phyloP scores from a whole-genome alignment of 805 yeast genomes.

The Candida pseudoglaebosa region DNA sequence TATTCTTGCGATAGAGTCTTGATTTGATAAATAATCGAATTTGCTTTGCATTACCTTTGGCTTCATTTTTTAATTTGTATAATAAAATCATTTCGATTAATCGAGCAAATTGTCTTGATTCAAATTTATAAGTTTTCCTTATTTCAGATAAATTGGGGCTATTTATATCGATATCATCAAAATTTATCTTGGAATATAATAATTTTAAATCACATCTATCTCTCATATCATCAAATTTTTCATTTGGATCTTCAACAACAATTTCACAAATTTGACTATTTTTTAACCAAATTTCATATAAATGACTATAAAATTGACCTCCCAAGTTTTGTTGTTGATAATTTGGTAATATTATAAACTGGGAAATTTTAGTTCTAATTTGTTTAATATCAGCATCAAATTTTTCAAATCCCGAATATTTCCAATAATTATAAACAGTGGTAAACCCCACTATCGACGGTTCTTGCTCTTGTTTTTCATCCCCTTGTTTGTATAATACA shows the following conservation, averaged over 20 bases:
- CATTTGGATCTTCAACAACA: slow-evolving; percentile 93
- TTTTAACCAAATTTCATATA: slow-evolving; percentile 52
- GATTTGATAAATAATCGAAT: slow-evolving; percentile 64
- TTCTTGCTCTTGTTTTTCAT: slow-evolving; percentile 17
- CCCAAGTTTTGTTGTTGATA: slow-evolving; percentile 77
- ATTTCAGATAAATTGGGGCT: slow-evolving; percentile 38
- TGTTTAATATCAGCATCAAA: slow-evolving; percentile 44
- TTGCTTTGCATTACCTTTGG: slow-evolving; percentile 24
- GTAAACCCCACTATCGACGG: slow-evolving; percentile 68
- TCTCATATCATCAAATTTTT: slow-evolving; percentile 84
- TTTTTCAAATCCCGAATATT: slow-evolving; percentile 51
- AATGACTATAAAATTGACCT: slow-evolving; percentile 51
- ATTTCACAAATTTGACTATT: slow-evolving; percentile 60
- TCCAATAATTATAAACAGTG: slow-evolving; percentile 83
- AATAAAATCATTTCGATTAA: slow-evolving; percentile 71
- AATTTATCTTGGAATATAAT: slow-evolving; percentile 15
- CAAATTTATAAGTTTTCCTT: slow-evolving; percentile 52
- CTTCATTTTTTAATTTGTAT: slow-evolving; percentile 27
- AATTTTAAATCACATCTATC: slow-evolving; percentile 70
- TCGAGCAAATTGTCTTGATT: slow-evolving; percentile 72
- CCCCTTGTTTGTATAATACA: slow-evolving; percentile 33
- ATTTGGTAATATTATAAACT: slow-evolving; percentile 80
- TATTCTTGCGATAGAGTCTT: slow-evolving; percentile 74
- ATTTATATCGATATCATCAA: slow-evolving; percentile 22
- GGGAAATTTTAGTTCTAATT: slow-evolving; percentile 75